Base-by-base conservation (phyloP, 805 yeast genomes). In the Yarrowia porcina region DNA sequence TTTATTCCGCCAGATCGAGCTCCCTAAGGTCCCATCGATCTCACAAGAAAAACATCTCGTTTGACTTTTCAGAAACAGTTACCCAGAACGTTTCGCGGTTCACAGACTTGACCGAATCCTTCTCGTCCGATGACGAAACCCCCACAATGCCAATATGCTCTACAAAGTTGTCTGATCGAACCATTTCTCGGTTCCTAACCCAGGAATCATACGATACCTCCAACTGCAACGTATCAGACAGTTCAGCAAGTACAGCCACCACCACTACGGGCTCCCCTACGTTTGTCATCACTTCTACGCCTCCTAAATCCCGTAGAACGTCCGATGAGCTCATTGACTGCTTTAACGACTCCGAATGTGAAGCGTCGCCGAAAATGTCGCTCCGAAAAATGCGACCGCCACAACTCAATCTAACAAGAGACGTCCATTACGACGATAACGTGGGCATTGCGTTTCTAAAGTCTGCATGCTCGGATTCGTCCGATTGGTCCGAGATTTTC, bases 291-390 rank as follows among this genome's bases (percentile, higher is more conserved):
- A 49, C 56, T 2, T 49, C 39, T 2, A 49, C 56, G 1, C 56
- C 56, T 15, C 56, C 56, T 2, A 49, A 49, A 8, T 32, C 56
- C 7, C 39, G 20, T 28, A 13, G 28, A 27, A 25, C 8, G 17
- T 20, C 27, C 13, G 54, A 49, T 23, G 56, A 49, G 2, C 39
- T 49, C 4, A 39, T 49, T 1, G 39, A 32, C 15, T 49, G 56
- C n/a, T 49, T 49, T 30, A 49, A 49, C 18, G 56, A 49, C 39
- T 20, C 56, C 15, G 56, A 49, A 33, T 49, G 38, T 10, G 56
- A 49, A 33, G 27, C 56, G 18, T 49, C 39, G 4, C 56, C 56
- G 10, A 45, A 45, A 30, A 20, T 30, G 52, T 45, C 52, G 12
- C 25, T 45, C 5, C 11, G 52, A 13, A 49, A 33, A 21, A 49